Percentiles rank a stretch among this genome's conserved stretches.
Conservation (phyloP, 1,284 basidiomycete genomes). For the Tremellales sp. region DNA sequence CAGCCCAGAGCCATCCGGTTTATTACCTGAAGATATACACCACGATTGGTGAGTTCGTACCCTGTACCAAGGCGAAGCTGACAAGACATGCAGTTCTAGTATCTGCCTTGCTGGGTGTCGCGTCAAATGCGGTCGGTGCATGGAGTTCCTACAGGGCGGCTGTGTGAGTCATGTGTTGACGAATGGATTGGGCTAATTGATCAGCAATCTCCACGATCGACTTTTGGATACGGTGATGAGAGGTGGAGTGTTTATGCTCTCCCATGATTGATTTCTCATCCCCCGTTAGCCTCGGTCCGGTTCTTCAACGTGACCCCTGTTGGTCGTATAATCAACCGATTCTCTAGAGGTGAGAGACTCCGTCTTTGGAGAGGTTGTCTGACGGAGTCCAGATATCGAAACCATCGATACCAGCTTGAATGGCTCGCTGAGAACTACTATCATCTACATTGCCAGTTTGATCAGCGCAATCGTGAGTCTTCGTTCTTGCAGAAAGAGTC, state of each 20-base stretch:
- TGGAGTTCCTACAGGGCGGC: constrained; percentile 58
- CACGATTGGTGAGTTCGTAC: constrained; percentile 20
- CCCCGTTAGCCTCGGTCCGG: constrained; percentile 34
- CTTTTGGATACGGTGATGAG: constrained; percentile 38
- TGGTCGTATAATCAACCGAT: constrained; percentile 69
- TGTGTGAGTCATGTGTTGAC: constrained; percentile 45
- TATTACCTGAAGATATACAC: constrained; percentile 51
- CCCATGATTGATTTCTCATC: not conserved
- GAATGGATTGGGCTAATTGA: constrained; percentile 2
- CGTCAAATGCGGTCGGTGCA: constrained; percentile 37
- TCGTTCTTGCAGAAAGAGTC: constrained; percentile 10
- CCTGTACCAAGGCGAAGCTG: constrained; percentile 1
- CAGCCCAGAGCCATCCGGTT: constrained; percentile 44
- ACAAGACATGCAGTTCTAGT: constrained; percentile 14
- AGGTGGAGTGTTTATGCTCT: constrained; percentile 19
- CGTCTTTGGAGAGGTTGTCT: not conserved
- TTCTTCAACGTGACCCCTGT: constrained; percentile 48
- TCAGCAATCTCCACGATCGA: constrained; percentile 37
- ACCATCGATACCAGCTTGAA: constrained; percentile 71
- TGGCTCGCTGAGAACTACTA: constrained; percentile 65
- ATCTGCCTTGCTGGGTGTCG: constrained; percentile 37
- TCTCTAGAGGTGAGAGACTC: constrained; percentile 55
- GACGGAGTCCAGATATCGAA: constrained; percentile 58
- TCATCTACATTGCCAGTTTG: constrained; percentile 67
- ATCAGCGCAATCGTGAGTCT: constrained; percentile 63